phyloP scores from a whole-genome alignment of 2,329 filamentous ascomycete species.

The Corinectria fuckeliana region DNA sequence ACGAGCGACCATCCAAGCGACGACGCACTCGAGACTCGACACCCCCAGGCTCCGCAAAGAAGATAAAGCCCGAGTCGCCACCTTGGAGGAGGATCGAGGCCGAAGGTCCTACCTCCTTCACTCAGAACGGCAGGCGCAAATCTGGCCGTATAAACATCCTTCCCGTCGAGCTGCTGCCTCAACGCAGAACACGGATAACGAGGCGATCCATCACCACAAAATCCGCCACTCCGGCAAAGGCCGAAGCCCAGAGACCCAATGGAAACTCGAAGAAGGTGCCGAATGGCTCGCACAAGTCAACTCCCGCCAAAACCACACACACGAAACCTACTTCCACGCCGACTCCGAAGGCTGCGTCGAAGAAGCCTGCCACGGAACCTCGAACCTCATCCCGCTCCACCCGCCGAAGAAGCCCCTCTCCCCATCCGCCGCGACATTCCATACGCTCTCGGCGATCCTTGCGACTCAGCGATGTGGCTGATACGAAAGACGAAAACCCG shows the following conservation, averaged over 20 bases:
- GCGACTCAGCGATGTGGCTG: slow-evolving; percentile 44
- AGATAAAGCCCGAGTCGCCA: slow-evolving; percentile 68
- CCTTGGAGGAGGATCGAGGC: slow-evolving; percentile 90
- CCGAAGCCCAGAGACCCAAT: slow-evolving; percentile 35
- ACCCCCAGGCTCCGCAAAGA: slow-evolving; percentile 53
- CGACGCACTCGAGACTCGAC: slow-evolving; percentile 63
- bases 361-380: slow-evolving; percentile 38
- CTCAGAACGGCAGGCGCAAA: slow-evolving; percentile 73
- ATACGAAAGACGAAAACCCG: slow-evolving; percentile 21
- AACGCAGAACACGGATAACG: slow-evolving; percentile 58
- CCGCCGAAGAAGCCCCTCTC: slow-evolving; percentile 50
- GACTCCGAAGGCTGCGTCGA: slow-evolving; percentile 41
- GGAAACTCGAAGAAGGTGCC: slow-evolving; percentile 36
- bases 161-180: slow-evolving; percentile 59
- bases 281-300: slow-evolving; percentile 36
- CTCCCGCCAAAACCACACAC: slow-evolving; percentile 33
- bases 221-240: slow-evolving; percentile 43
- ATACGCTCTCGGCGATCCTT: slow-evolving; percentile 52
- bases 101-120: slow-evolving; percentile 87
- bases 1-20: slow-evolving; percentile 67
- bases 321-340: slow-evolving; percentile 32
- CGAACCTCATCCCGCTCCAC: slow-evolving; percentile 42
- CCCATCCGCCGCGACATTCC: slow-evolving; percentile 49
- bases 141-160: slow-evolving; percentile 68
- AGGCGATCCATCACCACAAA: slow-evolving; percentile 48